Base-by-base conservation (phyloP, 2,329 filamentous ascomycete species). In the Didymella arachidicola region DNA sequence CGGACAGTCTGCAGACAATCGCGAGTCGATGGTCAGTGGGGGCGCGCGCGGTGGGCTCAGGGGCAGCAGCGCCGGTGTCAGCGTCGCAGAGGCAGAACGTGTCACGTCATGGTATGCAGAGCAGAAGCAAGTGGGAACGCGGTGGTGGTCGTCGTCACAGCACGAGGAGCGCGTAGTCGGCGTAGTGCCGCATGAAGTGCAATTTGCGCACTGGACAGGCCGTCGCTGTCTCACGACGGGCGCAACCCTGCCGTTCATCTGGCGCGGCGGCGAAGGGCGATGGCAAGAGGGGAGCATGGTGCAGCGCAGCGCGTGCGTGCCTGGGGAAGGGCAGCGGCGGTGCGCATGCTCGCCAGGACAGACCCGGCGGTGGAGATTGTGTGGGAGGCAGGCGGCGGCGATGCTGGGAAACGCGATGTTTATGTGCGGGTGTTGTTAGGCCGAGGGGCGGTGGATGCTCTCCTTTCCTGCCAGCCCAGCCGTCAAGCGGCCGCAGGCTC, bases 371-470 rank as follows among this genome's bases (percentile, higher is more conserved):
- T 39, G 56, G 57, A 47, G 41, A 59, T 55, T 43, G 14, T 22
- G 3, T 22, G 22, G 3, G 22, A 22, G 22, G 22, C 22, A 2
- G 22, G 22, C 22, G 22, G 22, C 22, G 22, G 22, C 8, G 34
- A 34, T 50, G 57, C 38, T 14, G 57, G 43, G 36, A 30, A 30
- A 29, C 19, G 55, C 30, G 30, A 45, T 59, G 56, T 59, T 50
- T 54, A 57, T 52, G 16, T 44, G 36, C 44, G 43, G 54, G 43
- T 43, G 42, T 44, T 63, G 57, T 55, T 53, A 60, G 59, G 58
- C 62, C 60, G 60, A 44, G 44, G 42, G 18, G 54, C 52, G 49
- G 48, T 41, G 52, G 59, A 57, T 63, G 59, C 60, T 63, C 63
- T 61, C 57, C 55, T 53, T 53, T 53, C 55, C 50, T 29, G n/a